Evolutionary conservation across 2,329 filamentous ascomycete genomes (phyloP).

Genomic region (Fusarium kyushuense): DNA sequence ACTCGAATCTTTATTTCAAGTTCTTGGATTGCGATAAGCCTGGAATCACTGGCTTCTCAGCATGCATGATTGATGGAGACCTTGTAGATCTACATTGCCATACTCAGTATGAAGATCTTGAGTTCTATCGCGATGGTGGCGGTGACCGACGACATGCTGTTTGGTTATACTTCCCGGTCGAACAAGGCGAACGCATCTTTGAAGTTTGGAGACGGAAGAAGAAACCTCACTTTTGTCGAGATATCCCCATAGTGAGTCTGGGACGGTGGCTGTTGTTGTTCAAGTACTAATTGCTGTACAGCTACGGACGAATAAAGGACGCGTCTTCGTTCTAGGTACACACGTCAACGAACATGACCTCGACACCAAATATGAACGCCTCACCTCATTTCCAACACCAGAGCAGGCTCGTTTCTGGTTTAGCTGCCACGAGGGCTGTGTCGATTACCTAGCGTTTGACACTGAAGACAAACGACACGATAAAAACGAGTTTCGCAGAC

Average conservation of each 20-base stretch:
- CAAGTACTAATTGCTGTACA: not conserved
- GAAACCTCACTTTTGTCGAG: slow-evolving; percentile 10
- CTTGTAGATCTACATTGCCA: slow-evolving; percentile 12
- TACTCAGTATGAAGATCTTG: not conserved
- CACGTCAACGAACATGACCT: not conserved
- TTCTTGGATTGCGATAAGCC: slow-evolving; percentile 1
- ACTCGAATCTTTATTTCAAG: not conserved
- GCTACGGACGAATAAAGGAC: slow-evolving; percentile 21
- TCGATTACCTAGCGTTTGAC: slow-evolving; percentile 23
- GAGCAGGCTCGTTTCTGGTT: slow-evolving; percentile 16
- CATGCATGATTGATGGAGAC: slow-evolving; percentile 17
- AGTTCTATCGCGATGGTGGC: not conserved
- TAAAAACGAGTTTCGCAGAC: not conserved
- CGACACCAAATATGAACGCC: not conserved
- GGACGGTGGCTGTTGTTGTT: fast-evolving
- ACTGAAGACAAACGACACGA: slow-evolving; percentile 1
- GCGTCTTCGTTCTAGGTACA: slow-evolving; percentile 14
- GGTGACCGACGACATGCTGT: slow-evolving; percentile 11
- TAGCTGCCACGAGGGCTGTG: not conserved
- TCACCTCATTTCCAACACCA: slow-evolving; percentile 2
- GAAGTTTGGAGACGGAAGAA: slow-evolving; percentile 18
- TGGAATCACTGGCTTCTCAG: slow-evolving; percentile 14
- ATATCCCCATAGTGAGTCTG: slow-evolving; percentile 9
- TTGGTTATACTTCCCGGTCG: slow-evolving; percentile 17
- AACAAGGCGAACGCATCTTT: slow-evolving; percentile 3